Evolutionary conservation across 1,139 yeast genomes (phyloP), one percentile per base, ranked within the genome.

Genomic region (Pichia sp.): DNA sequence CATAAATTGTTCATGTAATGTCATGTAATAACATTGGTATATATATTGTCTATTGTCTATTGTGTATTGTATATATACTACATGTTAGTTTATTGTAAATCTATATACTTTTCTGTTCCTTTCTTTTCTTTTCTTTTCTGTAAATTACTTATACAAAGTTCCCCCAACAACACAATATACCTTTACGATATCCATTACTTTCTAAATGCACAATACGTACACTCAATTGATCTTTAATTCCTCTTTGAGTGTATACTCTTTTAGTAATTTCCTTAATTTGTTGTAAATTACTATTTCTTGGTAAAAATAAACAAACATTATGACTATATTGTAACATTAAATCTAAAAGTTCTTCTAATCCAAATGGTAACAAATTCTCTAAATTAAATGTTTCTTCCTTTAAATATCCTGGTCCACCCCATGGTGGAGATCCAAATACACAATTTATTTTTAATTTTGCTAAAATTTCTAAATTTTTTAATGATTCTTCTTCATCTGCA

Each of bases 321-420:
- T 63, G 55, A 1, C 81, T 59, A 26, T 79, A 64, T 35, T 61
- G 59, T 26, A 64, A 57, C 49, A 80, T 62, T 16, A 71, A 70
- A 12, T 45, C 41, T 34, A 82, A 60, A 25, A 82, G 59, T 23
- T 63, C 59, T n/a, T 68, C 64, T 3, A 83, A 55, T 0, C 69
- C 64, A 42, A 80, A 65, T 1, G 94, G 90, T 42, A 63, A 62
- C 16, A 78, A 56, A 48, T 79, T 75, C 62, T 77, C 80, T 24
- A 78, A 56, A 52, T 80, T 79, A 65, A 78, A 85, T 0, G 60
- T 54, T 0, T 67, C 67, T 3, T 58, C 51, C 11, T 66, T 56
- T 33, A 68, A 63, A 63, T 90, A 92, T 3, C 65, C 60, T 0
- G 94, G 87, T 0, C 98, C 98, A 16, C 97, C 97, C 98, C 98